A percentile compares a stretch with the other conserved stretches of the same genome.
These are phyloP conservation scores for Rhodotorula sp. DNA, from an alignment of 1,284 basidiomycete genomes.

Conservation along the genomic window DNA sequence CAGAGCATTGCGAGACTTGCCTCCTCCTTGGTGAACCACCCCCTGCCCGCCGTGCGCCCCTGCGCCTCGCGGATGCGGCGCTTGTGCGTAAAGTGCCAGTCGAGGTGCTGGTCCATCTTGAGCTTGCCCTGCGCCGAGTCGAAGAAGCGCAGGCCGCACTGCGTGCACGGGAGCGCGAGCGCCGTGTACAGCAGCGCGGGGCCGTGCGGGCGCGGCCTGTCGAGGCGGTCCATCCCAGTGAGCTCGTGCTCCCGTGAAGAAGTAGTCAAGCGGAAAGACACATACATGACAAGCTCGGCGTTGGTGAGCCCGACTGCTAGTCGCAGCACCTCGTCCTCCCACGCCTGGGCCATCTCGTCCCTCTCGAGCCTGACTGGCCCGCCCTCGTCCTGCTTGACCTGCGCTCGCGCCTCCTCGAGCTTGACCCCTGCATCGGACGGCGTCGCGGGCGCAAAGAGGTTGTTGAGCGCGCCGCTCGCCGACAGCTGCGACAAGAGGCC, in stretches of 20 bases:
- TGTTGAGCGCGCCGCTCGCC: constrained; percentile 35
- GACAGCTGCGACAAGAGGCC: constrained; percentile 34
- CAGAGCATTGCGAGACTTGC: constrained; percentile 58
- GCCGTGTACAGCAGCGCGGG: constrained; percentile 63
- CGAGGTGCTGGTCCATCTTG: constrained; percentile 83
- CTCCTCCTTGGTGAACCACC: constrained; percentile 84
- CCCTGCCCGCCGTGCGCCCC: constrained; percentile 83
- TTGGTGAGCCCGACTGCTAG: constrained; percentile 33
- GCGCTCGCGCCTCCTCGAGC: neutral
- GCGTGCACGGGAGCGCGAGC: constrained; percentile 81
- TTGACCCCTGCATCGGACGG: constrained; percentile 39
- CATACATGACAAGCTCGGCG: constrained; percentile 32
- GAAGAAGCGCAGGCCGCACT: constrained; percentile 86
- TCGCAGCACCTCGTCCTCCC: constrained; percentile 28
- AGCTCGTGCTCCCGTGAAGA: constrained; percentile 27
- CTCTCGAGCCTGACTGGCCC: neutral
- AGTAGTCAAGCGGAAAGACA: neutral
- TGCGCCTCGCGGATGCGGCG: constrained; percentile 79
- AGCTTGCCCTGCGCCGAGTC: constrained; percentile 71
- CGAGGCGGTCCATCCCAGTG: constrained; percentile 53
- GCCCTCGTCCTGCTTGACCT: constrained; percentile 7
- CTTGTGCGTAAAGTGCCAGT: constrained; percentile 97
- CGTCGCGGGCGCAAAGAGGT: constrained; percentile 29
- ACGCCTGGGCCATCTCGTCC: constrained; percentile 22
- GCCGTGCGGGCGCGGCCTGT: constrained; percentile 20